Evolutionary conservation across 2,329 filamentous ascomycete species (phyloP).

Genomic region (Fusarium cicatricum): DNA sequence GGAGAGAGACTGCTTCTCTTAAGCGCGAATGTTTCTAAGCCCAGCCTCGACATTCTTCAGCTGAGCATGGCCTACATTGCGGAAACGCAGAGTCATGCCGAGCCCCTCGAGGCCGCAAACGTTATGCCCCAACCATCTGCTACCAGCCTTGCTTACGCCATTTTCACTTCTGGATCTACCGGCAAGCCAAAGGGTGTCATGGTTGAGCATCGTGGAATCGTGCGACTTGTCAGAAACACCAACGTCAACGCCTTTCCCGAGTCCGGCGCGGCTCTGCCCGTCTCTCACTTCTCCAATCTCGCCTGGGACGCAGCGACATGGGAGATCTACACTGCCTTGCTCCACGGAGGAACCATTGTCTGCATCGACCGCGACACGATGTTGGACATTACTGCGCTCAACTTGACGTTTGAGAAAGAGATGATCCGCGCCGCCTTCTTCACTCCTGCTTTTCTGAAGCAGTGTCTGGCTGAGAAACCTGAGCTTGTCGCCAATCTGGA

Average conservation of each 20-base stretch:
- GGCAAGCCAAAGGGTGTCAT: slow-evolving; percentile 33
- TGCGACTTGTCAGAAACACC: neutral
- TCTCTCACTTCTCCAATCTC: slow-evolving; percentile 15
- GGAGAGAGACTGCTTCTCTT: no score
- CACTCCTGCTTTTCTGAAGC: slow-evolving; percentile 29
- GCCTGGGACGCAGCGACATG: slow-evolving; percentile 18
- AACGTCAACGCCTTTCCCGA: neutral
- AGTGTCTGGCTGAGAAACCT: slow-evolving; percentile 22
- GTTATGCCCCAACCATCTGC: slow-evolving; percentile 7
- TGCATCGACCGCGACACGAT: slow-evolving; percentile 11
- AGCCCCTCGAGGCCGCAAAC: neutral
- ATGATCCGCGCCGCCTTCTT: slow-evolving; percentile 11
- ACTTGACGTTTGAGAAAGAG: slow-evolving; percentile 12
- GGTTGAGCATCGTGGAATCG: slow-evolving; percentile 9
- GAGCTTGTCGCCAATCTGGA: neutral
- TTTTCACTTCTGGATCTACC: slow-evolving; percentile 36
- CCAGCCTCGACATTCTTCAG: no score
- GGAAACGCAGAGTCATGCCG: no score
- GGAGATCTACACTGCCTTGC: slow-evolving; percentile 19
- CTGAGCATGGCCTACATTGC: no score
- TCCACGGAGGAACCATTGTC: slow-evolving; percentile 20
- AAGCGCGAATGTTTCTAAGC: no score
- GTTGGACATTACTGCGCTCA: slow-evolving; percentile 10
- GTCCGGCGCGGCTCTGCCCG: neutral
- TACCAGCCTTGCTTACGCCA: slow-evolving; percentile 24